phyloP scores from a whole-genome alignment of 257 asterid species.

The Catharanthus roseus region DNA sequence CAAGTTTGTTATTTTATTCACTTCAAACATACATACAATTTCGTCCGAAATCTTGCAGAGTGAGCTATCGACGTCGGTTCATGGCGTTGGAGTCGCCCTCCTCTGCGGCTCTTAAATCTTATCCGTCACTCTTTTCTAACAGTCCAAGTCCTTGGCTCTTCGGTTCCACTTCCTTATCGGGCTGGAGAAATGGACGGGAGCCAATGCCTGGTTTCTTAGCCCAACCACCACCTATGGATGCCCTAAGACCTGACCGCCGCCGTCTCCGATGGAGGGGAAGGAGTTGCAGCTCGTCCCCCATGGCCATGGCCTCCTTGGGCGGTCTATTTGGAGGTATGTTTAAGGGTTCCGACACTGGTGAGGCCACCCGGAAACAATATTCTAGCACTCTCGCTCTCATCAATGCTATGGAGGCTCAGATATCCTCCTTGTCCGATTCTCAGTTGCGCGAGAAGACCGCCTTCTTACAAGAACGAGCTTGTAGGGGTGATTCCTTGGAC shows the following conservation, averaged over 20 bases:
- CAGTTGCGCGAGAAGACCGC: slow-evolving; percentile 72
- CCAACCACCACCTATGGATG: neutral
- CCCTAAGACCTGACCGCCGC: too few relatives aligned
- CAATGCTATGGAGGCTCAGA: slow-evolving; percentile 60
- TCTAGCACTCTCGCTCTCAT: slow-evolving; percentile 52
- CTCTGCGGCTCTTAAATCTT: neutral
- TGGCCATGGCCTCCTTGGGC: slow-evolving; percentile 57
- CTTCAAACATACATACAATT: neutral
- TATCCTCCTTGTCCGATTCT: slow-evolving; percentile 74
- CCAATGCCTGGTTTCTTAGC: neutral
- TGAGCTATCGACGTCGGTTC: too few relatives aligned
- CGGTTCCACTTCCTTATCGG: neutral
- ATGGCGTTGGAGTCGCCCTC: slow-evolving; percentile 7
- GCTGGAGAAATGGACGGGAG: neutral
- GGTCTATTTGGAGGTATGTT: slow-evolving; percentile 87
- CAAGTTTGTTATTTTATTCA: too few relatives aligned
- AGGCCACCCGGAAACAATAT: slow-evolving; percentile 67
- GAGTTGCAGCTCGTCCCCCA: slow-evolving; percentile 18
- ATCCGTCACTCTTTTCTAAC: slow-evolving; percentile 8
- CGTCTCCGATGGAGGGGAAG: slow-evolving; percentile 11
- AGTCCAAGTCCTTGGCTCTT: neutral
- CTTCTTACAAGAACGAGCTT: slow-evolving; percentile 59
- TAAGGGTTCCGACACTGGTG: slow-evolving; percentile 66
- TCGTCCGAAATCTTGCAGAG: neutral
- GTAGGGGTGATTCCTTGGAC: slow-evolving; percentile 62